Evolutionary conservation across 768 basidiomycete species (phyloP).

Genomic region (Porpolomopsis calyptriformis): DNA sequence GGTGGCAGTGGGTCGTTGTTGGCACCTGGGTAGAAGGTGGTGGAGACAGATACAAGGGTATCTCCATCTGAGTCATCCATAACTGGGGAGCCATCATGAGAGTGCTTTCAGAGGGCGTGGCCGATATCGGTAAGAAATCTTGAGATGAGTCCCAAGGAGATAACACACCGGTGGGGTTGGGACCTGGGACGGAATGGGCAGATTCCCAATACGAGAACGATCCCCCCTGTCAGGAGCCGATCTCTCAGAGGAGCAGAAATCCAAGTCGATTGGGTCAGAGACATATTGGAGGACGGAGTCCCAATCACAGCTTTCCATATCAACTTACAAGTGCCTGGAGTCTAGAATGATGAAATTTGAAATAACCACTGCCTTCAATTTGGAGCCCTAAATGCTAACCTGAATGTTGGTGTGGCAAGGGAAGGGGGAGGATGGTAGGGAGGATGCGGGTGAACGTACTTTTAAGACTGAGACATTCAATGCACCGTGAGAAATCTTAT

Average conservation of each 20-base stretch:
- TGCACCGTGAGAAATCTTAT: no score
- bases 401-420: no score
- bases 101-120: no score
- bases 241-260: conserved; percentile 27
- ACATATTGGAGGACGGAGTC: conserved; percentile 54
- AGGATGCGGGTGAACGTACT: no score
- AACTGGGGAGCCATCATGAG: conserved; percentile 34
- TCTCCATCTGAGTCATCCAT: conserved; percentile 28
- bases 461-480: no score
- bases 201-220: conserved; percentile 4
- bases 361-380: neutral
- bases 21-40: conserved; percentile 69
- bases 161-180: conserved; percentile 54
- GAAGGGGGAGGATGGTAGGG: no score
- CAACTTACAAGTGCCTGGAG: neutral
- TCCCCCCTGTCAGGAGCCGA: conserved; percentile 18
- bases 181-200: conserved; percentile 25
- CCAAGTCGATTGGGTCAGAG: conserved; percentile 35
- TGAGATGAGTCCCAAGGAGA: conserved; percentile 2
- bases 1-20: conserved; percentile 45
- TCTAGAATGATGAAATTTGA: neutral
- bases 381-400: no score
- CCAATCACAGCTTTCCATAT: conserved; percentile 43
- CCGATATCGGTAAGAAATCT: no score
- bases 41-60: conserved; percentile 63